Conservation (phyloP, 352 stramenopile species). For the Phytophthora lateralis region DNA sequence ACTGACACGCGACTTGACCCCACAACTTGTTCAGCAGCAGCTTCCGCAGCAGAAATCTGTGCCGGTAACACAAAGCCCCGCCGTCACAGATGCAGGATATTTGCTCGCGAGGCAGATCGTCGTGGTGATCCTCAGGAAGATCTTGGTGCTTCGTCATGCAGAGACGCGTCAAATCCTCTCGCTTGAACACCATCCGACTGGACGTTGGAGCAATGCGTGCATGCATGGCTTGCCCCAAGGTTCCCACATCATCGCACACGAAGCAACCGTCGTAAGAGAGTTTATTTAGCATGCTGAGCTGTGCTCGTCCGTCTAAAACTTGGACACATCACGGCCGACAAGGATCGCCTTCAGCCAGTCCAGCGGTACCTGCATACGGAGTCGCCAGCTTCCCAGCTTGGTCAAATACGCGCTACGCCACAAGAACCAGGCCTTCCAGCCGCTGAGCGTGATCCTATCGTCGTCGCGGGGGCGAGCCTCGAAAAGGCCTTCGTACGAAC, state of each 20-base stretch:
- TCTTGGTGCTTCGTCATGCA: conserved; percentile 10
- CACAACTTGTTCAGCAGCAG: conserved; percentile 26
- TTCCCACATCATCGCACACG: conserved; percentile 6
- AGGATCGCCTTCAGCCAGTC: conserved; percentile 98
- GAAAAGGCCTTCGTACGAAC: conserved; percentile 93
- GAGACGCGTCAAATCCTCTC: neutral
- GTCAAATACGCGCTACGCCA: conserved; percentile 97
- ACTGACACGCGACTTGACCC: conserved; percentile 8
- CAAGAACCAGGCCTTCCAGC: conserved; percentile 90
- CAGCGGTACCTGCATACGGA: conserved; percentile 95
- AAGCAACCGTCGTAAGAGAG: conserved; percentile 9
- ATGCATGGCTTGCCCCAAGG: neutral
- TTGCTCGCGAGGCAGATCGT: conserved; percentile 1
- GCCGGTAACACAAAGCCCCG: conserved; percentile 10
- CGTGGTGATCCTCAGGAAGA: neutral
- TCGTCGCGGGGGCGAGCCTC: conserved; percentile 60
- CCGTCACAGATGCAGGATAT: neutral
- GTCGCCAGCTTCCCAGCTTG: conserved; percentile 93
- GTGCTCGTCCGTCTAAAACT: conserved; percentile 69
- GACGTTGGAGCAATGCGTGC: neutral
- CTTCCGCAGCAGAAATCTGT: conserved; percentile 24
- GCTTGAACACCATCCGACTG: conserved; percentile 1
- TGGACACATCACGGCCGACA: conserved; percentile 95
- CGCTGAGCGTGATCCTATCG: conserved; percentile 70
- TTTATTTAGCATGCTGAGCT: conserved; percentile 8